These are phyloP conservation scores for Hypoxylon sp. DNA, from an alignment of 2,329 filamentous ascomycete species.

Conservation along the genomic window DNA sequence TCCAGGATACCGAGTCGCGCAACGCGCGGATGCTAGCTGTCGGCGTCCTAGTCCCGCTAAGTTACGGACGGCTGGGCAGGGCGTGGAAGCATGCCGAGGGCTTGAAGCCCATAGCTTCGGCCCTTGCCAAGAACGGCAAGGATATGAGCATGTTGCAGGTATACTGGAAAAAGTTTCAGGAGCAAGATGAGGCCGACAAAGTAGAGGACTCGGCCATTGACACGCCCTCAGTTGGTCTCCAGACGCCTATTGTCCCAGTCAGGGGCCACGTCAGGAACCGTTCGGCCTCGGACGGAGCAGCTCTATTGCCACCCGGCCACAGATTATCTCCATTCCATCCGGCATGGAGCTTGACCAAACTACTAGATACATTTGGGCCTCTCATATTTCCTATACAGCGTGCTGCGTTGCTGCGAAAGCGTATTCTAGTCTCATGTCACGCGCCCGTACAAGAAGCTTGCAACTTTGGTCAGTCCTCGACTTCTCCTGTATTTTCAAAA, in stretches of 20 bases:
- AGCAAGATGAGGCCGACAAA: slow-evolving; percentile 51
- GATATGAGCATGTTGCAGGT: slow-evolving; percentile 72
- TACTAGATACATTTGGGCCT: slow-evolving; percentile 86
- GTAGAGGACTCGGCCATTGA: slow-evolving; percentile 49
- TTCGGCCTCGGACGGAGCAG: slow-evolving; percentile 68
- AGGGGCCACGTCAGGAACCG: slow-evolving; percentile 61
- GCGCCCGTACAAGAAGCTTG: slow-evolving; percentile 86
- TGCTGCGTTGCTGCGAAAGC: slow-evolving; percentile 83
- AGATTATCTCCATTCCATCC: slow-evolving; percentile 82
- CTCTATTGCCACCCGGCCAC: slow-evolving; percentile 67
- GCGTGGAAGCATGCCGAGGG: slow-evolving; percentile 86
- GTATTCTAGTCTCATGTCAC: slow-evolving; percentile 86
- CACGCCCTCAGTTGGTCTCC: slow-evolving; percentile 59
- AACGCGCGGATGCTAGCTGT: slow-evolving; percentile 94
- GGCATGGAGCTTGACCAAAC: slow-evolving; percentile 78
- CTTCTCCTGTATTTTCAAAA: not conserved
- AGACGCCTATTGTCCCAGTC: slow-evolving; percentile 44
- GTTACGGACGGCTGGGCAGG: slow-evolving; percentile 83
- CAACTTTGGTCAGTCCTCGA: slow-evolving; percentile 75
- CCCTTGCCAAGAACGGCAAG: slow-evolving; percentile 70
- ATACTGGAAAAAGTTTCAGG: slow-evolving; percentile 77
- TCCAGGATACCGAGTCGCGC: slow-evolving; percentile 76
- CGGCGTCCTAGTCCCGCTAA: slow-evolving; percentile 85
- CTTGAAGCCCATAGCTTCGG: slow-evolving; percentile 76
- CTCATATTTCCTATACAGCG: slow-evolving; percentile 91